Evolutionary conservation across 2,329 filamentous ascomycete genomes (phyloP).

Genomic region (Penicillium sp.): DNA sequence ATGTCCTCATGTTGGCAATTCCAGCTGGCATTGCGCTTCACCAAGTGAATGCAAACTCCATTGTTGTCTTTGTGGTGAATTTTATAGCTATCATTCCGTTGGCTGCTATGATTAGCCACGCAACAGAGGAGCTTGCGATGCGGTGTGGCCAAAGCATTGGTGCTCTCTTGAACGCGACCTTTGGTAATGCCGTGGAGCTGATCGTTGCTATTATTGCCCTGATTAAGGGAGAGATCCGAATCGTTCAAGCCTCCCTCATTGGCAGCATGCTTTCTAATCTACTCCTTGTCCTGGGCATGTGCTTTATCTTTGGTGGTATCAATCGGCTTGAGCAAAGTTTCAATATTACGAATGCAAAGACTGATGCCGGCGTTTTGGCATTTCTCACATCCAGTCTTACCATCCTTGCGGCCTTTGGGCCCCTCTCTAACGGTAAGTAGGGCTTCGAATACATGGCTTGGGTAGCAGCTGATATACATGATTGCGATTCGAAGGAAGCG

Average conservation of each 20-base stretch:
- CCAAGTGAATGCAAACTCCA: slow-evolving; percentile 26
- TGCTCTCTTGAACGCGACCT: slow-evolving; percentile 84
- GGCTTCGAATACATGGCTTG: background rate
- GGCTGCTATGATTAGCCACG: slow-evolving; percentile 80
- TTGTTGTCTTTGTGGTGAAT: slow-evolving; percentile 80
- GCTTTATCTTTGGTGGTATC: slow-evolving; percentile 84
- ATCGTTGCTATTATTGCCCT: slow-evolving; percentile 87
- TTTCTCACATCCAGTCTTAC: slow-evolving; percentile 79
- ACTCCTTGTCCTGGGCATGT: slow-evolving; percentile 85
- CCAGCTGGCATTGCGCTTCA: slow-evolving; percentile 63
- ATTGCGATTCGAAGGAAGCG: background rate
- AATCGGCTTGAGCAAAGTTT: slow-evolving; percentile 81
- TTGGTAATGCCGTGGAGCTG: slow-evolving; percentile 85
- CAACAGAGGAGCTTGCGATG: slow-evolving; percentile 81
- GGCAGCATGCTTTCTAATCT: slow-evolving; percentile 90
- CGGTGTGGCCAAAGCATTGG: slow-evolving; percentile 79
- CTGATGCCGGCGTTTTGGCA: slow-evolving; percentile 76
- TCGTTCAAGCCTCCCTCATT: slow-evolving; percentile 90
- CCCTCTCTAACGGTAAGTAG: slow-evolving; percentile 39
- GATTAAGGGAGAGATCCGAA: slow-evolving; percentile 69
- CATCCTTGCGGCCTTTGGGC: slow-evolving; percentile 81
- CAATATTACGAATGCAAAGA: slow-evolving; percentile 89
- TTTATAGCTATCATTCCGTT: slow-evolving; percentile 91
- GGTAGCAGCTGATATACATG: background rate
- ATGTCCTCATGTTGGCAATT: slow-evolving; percentile 74